phyloP scores from a whole-genome alignment of 2,329 filamentous ascomycete species.

The Fusarium lyarnte region DNA sequence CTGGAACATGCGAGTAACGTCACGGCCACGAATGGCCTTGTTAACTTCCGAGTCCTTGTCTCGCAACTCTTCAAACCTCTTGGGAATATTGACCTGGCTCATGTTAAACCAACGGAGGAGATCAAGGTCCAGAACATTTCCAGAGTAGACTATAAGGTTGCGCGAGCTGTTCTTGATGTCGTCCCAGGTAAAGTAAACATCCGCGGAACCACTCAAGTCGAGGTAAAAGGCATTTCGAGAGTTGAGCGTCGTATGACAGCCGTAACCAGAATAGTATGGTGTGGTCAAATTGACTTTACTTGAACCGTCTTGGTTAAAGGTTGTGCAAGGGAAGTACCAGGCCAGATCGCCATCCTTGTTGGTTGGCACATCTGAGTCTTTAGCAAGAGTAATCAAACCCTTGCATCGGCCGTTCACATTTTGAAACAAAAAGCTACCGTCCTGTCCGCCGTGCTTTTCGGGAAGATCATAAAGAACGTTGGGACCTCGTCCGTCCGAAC shows the following conservation, averaged over 20 bases:
- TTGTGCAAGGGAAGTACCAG: conserved; percentile 96
- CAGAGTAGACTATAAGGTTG: conserved; percentile 94
- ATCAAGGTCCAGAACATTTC: conserved; percentile 89
- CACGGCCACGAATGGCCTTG: conserved; percentile 77
- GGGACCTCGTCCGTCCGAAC: conserved; percentile 59
- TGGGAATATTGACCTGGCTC: conserved; percentile 78
- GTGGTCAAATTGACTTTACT: conserved; percentile 76
- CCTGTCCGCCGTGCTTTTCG: conserved; percentile 83
- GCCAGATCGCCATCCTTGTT: conserved; percentile 78
- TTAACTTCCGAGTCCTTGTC: conserved; percentile 70
- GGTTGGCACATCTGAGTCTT: conserved; percentile 80
- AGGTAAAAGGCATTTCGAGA: conserved; percentile 81
- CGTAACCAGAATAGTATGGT: conserved; percentile 83
- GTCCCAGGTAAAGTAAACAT: conserved; percentile 96
- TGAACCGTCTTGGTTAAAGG: conserved; percentile 95
- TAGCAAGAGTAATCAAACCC: conserved; percentile 78
- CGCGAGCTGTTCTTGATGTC: conserved; percentile 89
- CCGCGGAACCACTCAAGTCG: conserved; percentile 72
- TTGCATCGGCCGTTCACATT: conserved; percentile 99
- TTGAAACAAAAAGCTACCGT: conserved; percentile 97
- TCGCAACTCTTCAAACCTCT: conserved; percentile 81
- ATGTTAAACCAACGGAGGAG: conserved; percentile 91
- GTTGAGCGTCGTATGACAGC: conserved; percentile 80
- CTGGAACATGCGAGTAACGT: conserved; percentile 90
- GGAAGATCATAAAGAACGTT: conserved; percentile 91